phyloP scores from a whole-genome alignment of 805 yeast species.

The Lachancea lanzarotensis region DNA sequence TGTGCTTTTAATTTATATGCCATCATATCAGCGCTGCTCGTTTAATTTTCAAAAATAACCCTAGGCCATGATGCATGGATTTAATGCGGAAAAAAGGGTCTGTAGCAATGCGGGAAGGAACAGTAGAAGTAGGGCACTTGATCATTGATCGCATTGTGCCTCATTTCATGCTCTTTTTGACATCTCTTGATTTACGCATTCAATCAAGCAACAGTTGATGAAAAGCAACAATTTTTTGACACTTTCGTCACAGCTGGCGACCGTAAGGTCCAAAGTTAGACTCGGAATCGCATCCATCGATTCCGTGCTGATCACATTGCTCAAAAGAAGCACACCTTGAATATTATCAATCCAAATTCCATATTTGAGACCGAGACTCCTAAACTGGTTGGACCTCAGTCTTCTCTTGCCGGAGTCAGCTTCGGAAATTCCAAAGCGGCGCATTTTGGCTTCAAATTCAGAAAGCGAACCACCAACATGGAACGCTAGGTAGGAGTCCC shows the following conservation, averaged over 20 bases:
- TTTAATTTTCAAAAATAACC: not conserved
- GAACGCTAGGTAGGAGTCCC: conserved; percentile 4
- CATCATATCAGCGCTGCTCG: conserved; percentile 1
- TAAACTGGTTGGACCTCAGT: not conserved
- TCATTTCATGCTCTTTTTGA: not conserved
- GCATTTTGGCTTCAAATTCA: not conserved
- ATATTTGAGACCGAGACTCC: conserved; percentile 2
- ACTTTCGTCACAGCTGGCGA: conserved; percentile 6
- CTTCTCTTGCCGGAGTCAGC: not conserved
- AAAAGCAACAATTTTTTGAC: conserved; percentile 17
- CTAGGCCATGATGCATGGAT: not conserved
- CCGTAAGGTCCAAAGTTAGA: conserved; percentile 9
- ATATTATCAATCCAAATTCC: conserved; percentile 22
- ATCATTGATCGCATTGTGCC: too few species aligned
- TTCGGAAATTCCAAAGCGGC: not conserved
- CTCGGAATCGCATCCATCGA: conserved; percentile 12
- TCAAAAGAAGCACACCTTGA: conserved; percentile 19
- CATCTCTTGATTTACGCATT: conserved; percentile 12
- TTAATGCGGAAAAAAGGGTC: not conserved
- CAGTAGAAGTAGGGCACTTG: not conserved
- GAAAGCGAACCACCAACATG: conserved; percentile 5
- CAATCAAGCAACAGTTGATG: conserved; percentile 18
- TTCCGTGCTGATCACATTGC: conserved; percentile 9
- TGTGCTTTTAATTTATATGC: not conserved
- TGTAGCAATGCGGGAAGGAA: not conserved